These are phyloP conservation scores for Mycena leptocephala DNA, from an alignment of 768 basidiomycete genomes.

Conservation along the genomic window DNA sequence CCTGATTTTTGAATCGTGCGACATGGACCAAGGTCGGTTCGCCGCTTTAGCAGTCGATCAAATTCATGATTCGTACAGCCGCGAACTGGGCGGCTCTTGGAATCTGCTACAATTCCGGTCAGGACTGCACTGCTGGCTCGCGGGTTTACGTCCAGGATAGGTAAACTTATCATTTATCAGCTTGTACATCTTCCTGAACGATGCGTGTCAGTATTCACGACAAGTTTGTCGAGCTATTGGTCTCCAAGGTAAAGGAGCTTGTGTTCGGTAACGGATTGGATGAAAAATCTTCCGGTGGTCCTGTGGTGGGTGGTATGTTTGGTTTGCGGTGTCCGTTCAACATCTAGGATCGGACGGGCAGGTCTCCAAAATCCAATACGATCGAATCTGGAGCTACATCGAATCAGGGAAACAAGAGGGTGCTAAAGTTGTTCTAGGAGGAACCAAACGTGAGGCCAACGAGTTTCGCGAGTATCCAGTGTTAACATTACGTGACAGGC, in stretches of 20 bases:
- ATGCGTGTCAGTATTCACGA: slow-evolving; percentile 75
- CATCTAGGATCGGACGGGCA: slow-evolving; percentile 45
- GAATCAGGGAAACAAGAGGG: slow-evolving; percentile 89
- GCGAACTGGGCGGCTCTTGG: slow-evolving; percentile 91
- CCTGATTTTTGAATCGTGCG: slow-evolving; percentile 92
- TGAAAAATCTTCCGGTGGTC: slow-evolving; percentile 82
- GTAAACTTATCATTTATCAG: slow-evolving; percentile 4
- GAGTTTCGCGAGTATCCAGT: background rate
- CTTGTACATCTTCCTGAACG: background rate
- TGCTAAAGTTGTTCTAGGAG: slow-evolving; percentile 86
- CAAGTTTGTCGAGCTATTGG: slow-evolving; percentile 80
- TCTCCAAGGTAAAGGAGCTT: slow-evolving; percentile 77
- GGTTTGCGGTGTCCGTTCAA: slow-evolving; percentile 1
- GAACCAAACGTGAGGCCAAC: slow-evolving; percentile 68
- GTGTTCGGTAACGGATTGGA: slow-evolving; percentile 89
- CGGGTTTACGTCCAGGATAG: slow-evolving; percentile 89
- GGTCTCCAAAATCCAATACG: slow-evolving; percentile 90
- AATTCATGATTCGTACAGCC: slow-evolving; percentile 57
- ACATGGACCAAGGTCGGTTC: slow-evolving; percentile 88
- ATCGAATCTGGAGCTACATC: slow-evolving; percentile 91
- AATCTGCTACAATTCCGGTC: slow-evolving; percentile 91
- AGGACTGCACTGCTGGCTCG: slow-evolving; percentile 95
- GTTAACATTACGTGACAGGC: slow-evolving; percentile 8
- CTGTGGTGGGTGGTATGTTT: slow-evolving; percentile 73
- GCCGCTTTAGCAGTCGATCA: background rate